Percentiles rank a stretch among this genome's conserved stretches.
Evolutionary conservation across 345 rosid species (phyloP).

Genomic region (Euphorbia peplus): DNA sequence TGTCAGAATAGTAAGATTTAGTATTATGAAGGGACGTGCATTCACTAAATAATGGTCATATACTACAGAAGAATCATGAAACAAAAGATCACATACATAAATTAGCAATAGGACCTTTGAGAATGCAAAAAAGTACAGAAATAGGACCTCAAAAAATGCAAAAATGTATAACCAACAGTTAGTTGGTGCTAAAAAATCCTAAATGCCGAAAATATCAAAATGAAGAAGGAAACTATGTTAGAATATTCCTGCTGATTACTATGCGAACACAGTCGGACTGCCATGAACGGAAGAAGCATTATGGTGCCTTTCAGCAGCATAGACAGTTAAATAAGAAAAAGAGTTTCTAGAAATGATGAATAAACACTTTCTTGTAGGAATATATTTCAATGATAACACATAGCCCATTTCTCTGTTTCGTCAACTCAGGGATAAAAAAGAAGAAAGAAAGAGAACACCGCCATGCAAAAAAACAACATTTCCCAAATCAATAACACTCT

Average conservation of each 20-base stretch:
- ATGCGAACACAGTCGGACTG: background rate
- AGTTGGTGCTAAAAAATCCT: background rate
- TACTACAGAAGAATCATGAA: background rate
- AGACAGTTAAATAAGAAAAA: background rate
- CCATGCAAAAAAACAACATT: background rate
- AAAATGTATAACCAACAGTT: background rate
- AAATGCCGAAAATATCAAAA: background rate
- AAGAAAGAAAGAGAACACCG: background rate
- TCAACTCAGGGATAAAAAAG: background rate
- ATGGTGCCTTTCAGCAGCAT: background rate
- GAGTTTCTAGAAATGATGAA: background rate
- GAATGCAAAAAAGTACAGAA: too few relatives aligned
- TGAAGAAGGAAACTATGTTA: background rate
- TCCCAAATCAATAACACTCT: constrained; percentile 2
- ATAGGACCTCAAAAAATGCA: too few relatives aligned
- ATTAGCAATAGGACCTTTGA: background rate
- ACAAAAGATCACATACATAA: background rate
- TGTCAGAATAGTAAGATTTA: too few relatives aligned
- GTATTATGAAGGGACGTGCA: background rate
- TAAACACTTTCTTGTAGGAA: background rate
- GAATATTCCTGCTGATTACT: background rate
- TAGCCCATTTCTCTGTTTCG: background rate
- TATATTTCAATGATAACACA: background rate
- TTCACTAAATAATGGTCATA: background rate
- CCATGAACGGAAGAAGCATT: background rate